Evolutionary conservation across 2,329 filamentous ascomycete genomes (phyloP).

Genomic region (Drechmeria coniospora): DNA sequence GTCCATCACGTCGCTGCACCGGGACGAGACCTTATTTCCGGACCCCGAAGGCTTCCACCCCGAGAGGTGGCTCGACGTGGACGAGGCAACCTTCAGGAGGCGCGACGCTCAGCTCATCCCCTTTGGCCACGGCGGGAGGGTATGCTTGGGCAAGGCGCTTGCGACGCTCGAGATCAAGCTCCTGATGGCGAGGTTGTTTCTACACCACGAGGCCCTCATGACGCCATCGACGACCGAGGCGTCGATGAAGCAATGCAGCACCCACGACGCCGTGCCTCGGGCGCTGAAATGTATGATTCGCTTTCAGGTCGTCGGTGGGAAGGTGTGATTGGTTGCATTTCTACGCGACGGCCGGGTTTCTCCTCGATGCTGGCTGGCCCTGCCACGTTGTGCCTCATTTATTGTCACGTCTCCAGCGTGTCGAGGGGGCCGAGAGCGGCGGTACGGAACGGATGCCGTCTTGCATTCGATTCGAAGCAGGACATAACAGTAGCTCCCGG

Average conservation of each 20-base stretch:
- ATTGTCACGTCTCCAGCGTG: too few relatives aligned
- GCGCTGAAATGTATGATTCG: constrained; percentile 1
- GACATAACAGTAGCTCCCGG: too few relatives aligned
- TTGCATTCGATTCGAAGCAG: too few relatives aligned
- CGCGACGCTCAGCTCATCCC: constrained; percentile 3
- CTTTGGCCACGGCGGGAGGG: constrained; percentile 4
- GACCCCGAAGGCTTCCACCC: constrained; percentile 2
- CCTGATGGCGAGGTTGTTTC: constrained; percentile 1
- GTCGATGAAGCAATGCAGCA: constrained; percentile 4
- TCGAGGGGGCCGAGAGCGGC: too few relatives aligned
- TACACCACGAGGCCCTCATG: background rate
- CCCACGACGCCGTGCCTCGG: constrained; percentile 3
- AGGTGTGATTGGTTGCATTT: too few relatives aligned
- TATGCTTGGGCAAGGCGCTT: constrained; percentile 3
- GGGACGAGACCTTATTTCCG: constrained; percentile 2
- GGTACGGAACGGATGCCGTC: too few relatives aligned
- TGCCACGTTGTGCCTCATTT: too few relatives aligned
- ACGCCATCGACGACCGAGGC: background rate
- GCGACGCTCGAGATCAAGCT: constrained; percentile 4
- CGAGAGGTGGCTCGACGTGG: constrained; percentile 3
- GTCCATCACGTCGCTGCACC: constrained; percentile 2
- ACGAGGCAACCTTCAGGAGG: constrained; percentile 1
- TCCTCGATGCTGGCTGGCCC: too few relatives aligned
- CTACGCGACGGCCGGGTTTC: too few relatives aligned
- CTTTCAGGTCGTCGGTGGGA: background rate